phyloP scores from a whole-genome alignment of 306 rosid species.

The Pyrus communis region DNA sequence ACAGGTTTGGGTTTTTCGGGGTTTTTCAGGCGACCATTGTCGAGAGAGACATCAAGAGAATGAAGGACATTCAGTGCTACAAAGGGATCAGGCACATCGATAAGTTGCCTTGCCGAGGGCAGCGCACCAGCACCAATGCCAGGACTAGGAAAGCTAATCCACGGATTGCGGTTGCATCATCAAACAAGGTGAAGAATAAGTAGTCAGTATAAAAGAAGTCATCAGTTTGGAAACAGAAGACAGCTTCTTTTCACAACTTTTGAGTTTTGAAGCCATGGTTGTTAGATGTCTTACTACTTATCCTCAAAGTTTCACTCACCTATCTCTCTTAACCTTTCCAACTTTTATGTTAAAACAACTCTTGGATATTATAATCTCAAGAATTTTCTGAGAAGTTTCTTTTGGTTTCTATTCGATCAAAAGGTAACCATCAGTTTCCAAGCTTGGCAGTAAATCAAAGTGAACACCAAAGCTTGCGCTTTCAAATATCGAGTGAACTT shows the following conservation, averaged over 20 bases:
- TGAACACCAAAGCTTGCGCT: too few relatives aligned
- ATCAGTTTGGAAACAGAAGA: neutral
- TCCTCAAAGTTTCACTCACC: too few relatives aligned
- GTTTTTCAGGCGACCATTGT: neutral
- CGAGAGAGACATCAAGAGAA: constrained; percentile 9
- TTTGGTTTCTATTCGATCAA: too few relatives aligned
- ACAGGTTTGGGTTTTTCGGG: neutral
- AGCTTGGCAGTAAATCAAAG: too few relatives aligned
- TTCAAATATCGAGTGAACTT: too few relatives aligned
- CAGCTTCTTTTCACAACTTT: neutral
- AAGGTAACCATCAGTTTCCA: too few relatives aligned
- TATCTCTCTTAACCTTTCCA: too few relatives aligned
- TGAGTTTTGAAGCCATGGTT: neutral
- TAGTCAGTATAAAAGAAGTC: neutral
- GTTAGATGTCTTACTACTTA: neutral
- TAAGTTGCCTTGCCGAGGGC: constrained; percentile 28
- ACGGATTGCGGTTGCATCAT: neutral
- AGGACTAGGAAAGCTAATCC: constrained; percentile 4
- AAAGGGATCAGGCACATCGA: constrained; percentile 22
- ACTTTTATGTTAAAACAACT: too few relatives aligned
- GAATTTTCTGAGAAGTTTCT: too few relatives aligned
- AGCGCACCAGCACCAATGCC: constrained; percentile 26
- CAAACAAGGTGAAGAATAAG: neutral
- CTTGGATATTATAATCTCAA: too few relatives aligned
- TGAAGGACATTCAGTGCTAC: constrained; percentile 16